A percentile compares a stretch with the other conserved stretches of the same genome.
Conservation (phyloP, 352 stramenopile genomes). For the Globisporangium splendens region DNA sequence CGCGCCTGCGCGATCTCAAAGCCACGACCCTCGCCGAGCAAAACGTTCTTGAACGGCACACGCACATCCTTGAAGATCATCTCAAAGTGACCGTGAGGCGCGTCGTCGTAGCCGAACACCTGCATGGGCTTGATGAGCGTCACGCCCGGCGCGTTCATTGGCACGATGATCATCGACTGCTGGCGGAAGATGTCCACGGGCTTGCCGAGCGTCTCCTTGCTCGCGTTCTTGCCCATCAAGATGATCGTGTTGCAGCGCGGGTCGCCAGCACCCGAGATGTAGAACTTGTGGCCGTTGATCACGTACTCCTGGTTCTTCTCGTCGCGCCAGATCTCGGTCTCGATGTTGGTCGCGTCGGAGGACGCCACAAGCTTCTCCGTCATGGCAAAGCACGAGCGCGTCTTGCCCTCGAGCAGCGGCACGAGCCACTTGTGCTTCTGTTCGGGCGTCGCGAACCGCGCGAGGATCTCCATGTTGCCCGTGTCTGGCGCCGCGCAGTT, state of each 20-base stretch:
- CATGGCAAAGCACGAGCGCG: slow-evolving; percentile 96
- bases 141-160: slow-evolving; percentile 89
- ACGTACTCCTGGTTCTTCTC: slow-evolving; percentile 82
- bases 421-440: slow-evolving; percentile 93
- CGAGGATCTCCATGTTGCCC: slow-evolving; percentile 99
- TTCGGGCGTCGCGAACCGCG: slow-evolving; percentile 87
- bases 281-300: slow-evolving; percentile 96
- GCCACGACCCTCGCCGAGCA: slow-evolving; percentile 78
- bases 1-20: slow-evolving; percentile 91
- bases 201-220: slow-evolving; percentile 13
- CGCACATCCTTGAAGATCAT: slow-evolving; percentile 94
- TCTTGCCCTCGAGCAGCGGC: slow-evolving; percentile 91
- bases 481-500: slow-evolving; percentile 97
- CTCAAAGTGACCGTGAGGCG: slow-evolving; percentile 92
- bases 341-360: slow-evolving; percentile 96
- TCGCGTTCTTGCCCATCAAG: slow-evolving; percentile 73
- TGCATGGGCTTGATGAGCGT: slow-evolving; percentile 84
- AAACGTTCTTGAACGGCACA: slow-evolving; percentile 87
- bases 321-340: slow-evolving; percentile 72
- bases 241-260: slow-evolving; percentile 92
- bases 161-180: slow-evolving; percentile 91
- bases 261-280: slow-evolving; percentile 94
- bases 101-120: slow-evolving; percentile 97
- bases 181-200: slow-evolving; percentile 49
- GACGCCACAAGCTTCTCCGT: slow-evolving; percentile 95